Evolutionary conservation across 805 yeast genomes (phyloP).

Genomic region (Pichia membranifaciens): DNA sequence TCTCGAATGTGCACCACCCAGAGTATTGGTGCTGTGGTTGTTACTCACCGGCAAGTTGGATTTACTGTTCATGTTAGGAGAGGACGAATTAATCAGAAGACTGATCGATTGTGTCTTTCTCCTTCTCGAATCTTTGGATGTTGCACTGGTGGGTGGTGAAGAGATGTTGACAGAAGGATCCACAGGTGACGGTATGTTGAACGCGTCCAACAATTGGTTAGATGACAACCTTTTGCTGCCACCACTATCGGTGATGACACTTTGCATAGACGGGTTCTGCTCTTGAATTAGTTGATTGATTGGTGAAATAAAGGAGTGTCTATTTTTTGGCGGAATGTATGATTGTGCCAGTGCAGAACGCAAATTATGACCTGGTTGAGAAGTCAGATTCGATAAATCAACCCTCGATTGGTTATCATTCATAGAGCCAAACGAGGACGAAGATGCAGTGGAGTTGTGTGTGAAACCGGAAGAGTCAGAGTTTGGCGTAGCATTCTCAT

Average conservation of each 20-base stretch:
- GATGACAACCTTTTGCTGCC: background rate
- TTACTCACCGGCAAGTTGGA: background rate
- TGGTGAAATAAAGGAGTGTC: constrained; percentile 26
- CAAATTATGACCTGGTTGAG: constrained; percentile 22
- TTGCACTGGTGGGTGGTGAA: background rate
- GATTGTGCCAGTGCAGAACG: constrained; percentile 16
- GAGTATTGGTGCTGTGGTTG: background rate
- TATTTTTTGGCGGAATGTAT: constrained; percentile 8
- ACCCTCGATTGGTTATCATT: background rate
- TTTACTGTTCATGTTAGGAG: background rate
- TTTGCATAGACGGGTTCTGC: background rate
- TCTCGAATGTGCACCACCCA: constrained; percentile 1
- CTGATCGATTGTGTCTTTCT: constrained; percentile 8
- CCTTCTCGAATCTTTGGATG: background rate
- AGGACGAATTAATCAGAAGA: background rate
- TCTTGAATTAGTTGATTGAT: constrained; percentile 21
- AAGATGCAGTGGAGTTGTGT: constrained; percentile 2
- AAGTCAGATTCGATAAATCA: constrained; percentile 5
- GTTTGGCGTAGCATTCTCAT: constrained; percentile 8
- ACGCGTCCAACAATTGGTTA: background rate
- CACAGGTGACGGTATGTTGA: background rate
- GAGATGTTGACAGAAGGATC: too few species aligned
- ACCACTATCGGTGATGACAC: background rate
- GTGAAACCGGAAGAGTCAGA: constrained; percentile 9
- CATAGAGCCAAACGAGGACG: background rate